Percentiles rank a stretch among this genome's conserved stretches.
These are phyloP conservation scores for Phytophthora pinifolia DNA, from an alignment of 352 stramenopile genomes.

Conservation along the genomic window DNA sequence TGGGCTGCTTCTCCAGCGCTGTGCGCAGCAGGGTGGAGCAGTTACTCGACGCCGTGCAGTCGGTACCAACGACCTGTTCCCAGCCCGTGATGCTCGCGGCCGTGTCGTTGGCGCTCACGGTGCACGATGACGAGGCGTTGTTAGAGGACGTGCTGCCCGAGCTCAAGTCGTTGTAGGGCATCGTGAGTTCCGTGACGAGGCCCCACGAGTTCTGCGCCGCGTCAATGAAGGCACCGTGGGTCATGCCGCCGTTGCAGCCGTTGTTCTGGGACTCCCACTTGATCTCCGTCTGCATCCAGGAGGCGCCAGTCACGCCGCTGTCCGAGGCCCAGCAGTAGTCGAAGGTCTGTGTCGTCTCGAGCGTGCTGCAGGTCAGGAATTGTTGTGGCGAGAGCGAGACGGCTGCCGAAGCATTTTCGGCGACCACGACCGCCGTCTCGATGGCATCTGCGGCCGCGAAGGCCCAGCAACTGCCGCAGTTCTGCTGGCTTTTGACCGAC, in stretches of 20 bases:
- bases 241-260: conserved; percentile 83
- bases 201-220: conserved; percentile 57
- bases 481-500: conserved; percentile 79
- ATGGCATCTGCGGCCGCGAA: conserved; percentile 79
- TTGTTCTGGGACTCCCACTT: conserved; percentile 80
- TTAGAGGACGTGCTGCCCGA: conserved; percentile 20
- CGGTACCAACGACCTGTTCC: conserved; percentile 59
- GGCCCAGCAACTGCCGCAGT: conserved; percentile 82
- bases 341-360: conserved; percentile 69
- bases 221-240: conserved; percentile 77
- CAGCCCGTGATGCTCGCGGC: conserved; percentile 73
- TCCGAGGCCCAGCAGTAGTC: conserved; percentile 72
- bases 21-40: conserved; percentile 50
- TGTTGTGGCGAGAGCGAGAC: conserved; percentile 80
- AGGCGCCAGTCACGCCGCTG: conserved; percentile 38
- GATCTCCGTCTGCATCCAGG: conserved; percentile 62
- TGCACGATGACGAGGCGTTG: conserved; percentile 33
- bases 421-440: conserved; percentile 72
- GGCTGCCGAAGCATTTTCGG: conserved; percentile 51
- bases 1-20: conserved; percentile 61
- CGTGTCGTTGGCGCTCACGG: conserved; percentile 47
- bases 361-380: conserved; percentile 68
- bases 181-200: conserved; percentile 68
- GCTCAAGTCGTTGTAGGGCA: conserved; percentile 66
- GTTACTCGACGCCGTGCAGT: conserved; percentile 56